Evolutionary conservation across 768 basidiomycete species (phyloP).

Genomic region (Steccherinum ochraceum): DNA sequence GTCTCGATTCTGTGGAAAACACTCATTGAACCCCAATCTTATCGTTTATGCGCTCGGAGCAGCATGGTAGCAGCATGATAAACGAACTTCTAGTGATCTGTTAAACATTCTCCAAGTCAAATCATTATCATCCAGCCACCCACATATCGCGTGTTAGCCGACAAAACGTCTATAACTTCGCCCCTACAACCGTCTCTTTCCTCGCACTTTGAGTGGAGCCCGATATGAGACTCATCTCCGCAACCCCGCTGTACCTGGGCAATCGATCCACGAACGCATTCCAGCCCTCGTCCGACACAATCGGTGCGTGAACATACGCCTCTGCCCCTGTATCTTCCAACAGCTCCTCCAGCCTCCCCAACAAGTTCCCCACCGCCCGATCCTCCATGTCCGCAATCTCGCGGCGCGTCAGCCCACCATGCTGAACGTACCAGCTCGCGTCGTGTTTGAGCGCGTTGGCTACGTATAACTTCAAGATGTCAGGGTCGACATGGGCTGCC

Average conservation of each 20-base stretch:
- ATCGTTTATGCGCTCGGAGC: too few relatives aligned
- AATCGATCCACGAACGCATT: conserved; percentile 14
- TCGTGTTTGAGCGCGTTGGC: conserved; percentile 20
- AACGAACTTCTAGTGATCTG: too few relatives aligned
- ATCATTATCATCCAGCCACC: too few relatives aligned
- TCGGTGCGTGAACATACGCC: conserved; percentile 21
- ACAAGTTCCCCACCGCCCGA: conserved; percentile 16
- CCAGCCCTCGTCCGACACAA: conserved; percentile 24
- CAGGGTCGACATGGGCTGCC: conserved; percentile 18
- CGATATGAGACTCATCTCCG: too few relatives aligned
- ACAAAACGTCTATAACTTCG: too few relatives aligned
- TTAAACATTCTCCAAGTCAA: too few relatives aligned
- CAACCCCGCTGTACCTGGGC: neutral
- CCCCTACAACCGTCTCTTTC: too few relatives aligned
- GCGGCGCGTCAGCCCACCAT: conserved; percentile 38
- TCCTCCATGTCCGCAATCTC: conserved; percentile 39
- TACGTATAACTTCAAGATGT: conserved; percentile 22
- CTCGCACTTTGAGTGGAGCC: too few relatives aligned
- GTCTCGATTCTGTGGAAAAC: too few relatives aligned
- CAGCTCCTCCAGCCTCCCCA: conserved; percentile 13
- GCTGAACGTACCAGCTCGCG: conserved; percentile 26
- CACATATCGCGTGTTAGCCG: too few relatives aligned
- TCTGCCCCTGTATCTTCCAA: conserved; percentile 19
- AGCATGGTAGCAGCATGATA: too few relatives aligned
- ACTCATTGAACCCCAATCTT: too few relatives aligned